Evolutionary conservation across 352 stramenopile genomes (phyloP).

Genomic region (Globisporangium paroecandrum): DNA sequence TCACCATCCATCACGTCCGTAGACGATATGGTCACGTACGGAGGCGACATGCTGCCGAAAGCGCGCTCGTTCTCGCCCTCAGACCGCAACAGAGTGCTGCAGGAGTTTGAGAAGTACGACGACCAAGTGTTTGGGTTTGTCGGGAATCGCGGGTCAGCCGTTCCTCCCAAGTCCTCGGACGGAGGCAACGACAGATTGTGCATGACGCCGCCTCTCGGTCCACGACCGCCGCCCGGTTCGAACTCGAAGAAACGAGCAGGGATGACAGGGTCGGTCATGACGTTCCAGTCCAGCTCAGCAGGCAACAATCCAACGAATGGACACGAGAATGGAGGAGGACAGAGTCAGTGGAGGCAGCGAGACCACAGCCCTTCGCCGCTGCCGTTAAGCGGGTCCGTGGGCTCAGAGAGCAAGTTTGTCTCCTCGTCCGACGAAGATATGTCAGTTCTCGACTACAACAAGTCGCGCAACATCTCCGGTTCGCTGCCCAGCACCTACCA

Average conservation of each 20-base stretch:
- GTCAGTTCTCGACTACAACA: conserved; percentile 20
- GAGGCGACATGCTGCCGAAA: conserved; percentile 41
- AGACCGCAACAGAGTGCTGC: conserved; percentile 38
- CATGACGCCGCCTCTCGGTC: conserved; percentile 48
- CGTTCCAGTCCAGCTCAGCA: conserved; percentile 32
- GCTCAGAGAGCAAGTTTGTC: conserved; percentile 33
- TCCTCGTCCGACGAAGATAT: conserved; percentile 32
- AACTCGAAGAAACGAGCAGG: conserved; percentile 40
- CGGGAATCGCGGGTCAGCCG: conserved; percentile 14
- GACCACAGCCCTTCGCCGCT: conserved; percentile 42
- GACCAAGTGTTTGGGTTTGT: conserved; percentile 62
- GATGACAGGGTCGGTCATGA: conserved; percentile 23
- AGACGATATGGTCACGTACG: conserved; percentile 43
- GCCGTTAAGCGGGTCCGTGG: conserved; percentile 32
- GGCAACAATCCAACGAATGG: conserved; percentile 17
- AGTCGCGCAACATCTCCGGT: conserved; percentile 37
- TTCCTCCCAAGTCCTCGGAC: conserved; percentile 37
- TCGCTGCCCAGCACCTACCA: conserved; percentile 67
- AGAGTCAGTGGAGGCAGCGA: conserved; percentile 39
- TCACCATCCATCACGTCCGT: conserved; percentile 53
- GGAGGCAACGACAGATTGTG: conserved; percentile 33
- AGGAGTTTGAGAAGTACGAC: conserved; percentile 70
- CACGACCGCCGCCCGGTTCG: conserved; percentile 32
- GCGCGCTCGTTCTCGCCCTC: conserved; percentile 41
- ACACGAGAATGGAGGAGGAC: conserved; percentile 28